These are phyloP conservation scores for Teratosphaeria viscida DNA, from an alignment of 2,329 filamentous ascomycete species.

Conservation along the genomic window DNA sequence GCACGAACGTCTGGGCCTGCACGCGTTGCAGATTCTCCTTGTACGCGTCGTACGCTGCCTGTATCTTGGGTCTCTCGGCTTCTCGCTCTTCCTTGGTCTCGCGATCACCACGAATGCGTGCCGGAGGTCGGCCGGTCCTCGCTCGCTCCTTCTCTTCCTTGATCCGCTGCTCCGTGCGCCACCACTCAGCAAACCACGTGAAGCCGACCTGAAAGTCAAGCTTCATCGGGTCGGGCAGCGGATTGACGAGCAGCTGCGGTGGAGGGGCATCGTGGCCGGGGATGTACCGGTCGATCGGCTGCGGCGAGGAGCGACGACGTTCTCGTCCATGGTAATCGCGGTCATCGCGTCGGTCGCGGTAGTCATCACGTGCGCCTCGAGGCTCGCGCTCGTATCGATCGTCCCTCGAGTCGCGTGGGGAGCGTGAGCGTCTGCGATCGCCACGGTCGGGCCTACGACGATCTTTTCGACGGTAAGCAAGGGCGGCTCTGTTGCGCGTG, in stretches of 20 bases:
- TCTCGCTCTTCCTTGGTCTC: constrained; percentile 65
- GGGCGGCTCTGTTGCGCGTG: neutral
- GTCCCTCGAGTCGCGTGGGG: constrained; percentile 48
- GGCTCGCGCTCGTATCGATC: constrained; percentile 65
- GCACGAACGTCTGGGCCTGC: constrained; percentile 70
- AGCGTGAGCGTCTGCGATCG: constrained; percentile 60
- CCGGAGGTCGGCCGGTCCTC: constrained; percentile 55
- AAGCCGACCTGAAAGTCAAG: constrained; percentile 74
- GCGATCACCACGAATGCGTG: constrained; percentile 49
- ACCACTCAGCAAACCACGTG: constrained; percentile 80
- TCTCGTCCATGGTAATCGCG: constrained; percentile 41
- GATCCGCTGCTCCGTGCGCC: constrained; percentile 70
- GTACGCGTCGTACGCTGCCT: constrained; percentile 56
- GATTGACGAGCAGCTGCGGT: constrained; percentile 47
- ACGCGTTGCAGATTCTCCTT: constrained; percentile 52
- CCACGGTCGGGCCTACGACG: constrained; percentile 26
- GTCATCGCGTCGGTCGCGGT: constrained; percentile 51
- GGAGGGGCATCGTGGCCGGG: constrained; percentile 53
- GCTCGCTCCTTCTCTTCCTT: constrained; percentile 69
- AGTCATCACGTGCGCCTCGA: constrained; percentile 55
- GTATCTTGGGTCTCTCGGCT: constrained; percentile 68
- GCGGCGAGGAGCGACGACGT: constrained; percentile 48
- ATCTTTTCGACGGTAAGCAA: constrained; percentile 10
- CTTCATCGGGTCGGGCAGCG: constrained; percentile 59
- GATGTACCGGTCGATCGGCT: constrained; percentile 74